Conservation (phyloP, 2,329 filamentous ascomycete species). For the Ilyonectria sp. region DNA sequence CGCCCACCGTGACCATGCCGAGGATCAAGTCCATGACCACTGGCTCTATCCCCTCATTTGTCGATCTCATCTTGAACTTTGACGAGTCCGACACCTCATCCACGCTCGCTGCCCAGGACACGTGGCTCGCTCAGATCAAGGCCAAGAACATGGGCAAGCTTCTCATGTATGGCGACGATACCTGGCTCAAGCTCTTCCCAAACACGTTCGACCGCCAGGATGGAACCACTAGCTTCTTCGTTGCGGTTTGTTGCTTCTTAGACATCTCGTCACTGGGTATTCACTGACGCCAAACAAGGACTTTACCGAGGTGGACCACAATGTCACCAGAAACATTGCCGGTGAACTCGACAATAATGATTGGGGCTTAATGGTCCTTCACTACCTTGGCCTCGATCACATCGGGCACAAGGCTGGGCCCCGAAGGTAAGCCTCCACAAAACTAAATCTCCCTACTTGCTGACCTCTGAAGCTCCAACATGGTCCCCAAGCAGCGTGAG, state of each 20-base stretch:
- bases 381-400: conserved; percentile 96
- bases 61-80: conserved; percentile 97
- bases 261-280: neutral
- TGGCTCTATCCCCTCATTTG: conserved; percentile 96
- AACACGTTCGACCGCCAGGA: conserved; percentile 88
- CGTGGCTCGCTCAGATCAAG: conserved; percentile 95
- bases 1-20: conserved; percentile 98
- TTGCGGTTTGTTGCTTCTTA: conserved; percentile 79
- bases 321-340: conserved; percentile 92
- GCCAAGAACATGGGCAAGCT: conserved; percentile 80
- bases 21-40: conserved; percentile 97
- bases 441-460: neutral
- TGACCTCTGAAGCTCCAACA: conserved; percentile 76
- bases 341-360: conserved; percentile 82
- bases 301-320: conserved; percentile 97
- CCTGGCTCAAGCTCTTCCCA: conserved; percentile 97
- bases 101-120: conserved; percentile 89
- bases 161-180: conserved; percentile 97
- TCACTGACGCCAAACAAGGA: conserved; percentile 70
- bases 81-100: conserved; percentile 94
- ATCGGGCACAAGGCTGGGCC: conserved; percentile 98
- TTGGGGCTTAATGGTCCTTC: conserved; percentile 94
- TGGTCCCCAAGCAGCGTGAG: conserved; percentile 92
- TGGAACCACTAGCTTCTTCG: conserved; percentile 98
- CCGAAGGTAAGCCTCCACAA: conserved; percentile 69